Percentiles rank a stretch among this genome's conserved stretches.
Conservation (phyloP, 441 rosid species). For the Brassica balearica region DNA sequence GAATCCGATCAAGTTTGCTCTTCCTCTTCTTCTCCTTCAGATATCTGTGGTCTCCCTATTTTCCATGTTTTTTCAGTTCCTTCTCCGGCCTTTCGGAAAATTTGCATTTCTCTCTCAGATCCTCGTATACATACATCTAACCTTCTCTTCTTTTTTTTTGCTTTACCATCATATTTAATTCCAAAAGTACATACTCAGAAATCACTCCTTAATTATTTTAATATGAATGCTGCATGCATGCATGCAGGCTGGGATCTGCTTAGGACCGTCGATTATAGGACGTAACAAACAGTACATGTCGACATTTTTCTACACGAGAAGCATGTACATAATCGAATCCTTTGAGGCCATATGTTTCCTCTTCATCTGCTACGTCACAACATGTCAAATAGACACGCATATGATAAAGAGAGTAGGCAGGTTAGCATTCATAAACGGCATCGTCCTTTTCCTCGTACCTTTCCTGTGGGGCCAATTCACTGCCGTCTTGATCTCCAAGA, state of each 20-base stretch:
- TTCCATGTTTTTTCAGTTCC: constrained; percentile 31
- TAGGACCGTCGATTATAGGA: constrained; percentile 59
- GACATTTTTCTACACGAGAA: constrained; percentile 38
- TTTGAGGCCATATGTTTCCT: constrained; percentile 49
- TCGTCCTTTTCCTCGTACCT: constrained; percentile 49
- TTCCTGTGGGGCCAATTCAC: constrained; percentile 12
- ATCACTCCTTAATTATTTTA: neutral
- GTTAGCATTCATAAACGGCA: constrained; percentile 51
- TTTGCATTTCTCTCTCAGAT: constrained; percentile 49
- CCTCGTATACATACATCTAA: constrained; percentile 39
- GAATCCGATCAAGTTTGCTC: constrained; percentile 27
- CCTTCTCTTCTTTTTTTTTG: neutral
- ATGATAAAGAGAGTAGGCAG: constrained; percentile 50
- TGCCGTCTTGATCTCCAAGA: constrained; percentile 28
- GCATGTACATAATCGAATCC: constrained; percentile 38
- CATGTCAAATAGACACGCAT: constrained; percentile 45
- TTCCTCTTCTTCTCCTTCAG: constrained; percentile 46
- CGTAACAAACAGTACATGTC: constrained; percentile 16
- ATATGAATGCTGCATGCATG: neutral
- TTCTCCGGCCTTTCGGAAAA: constrained; percentile 49
- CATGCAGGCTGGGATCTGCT: constrained; percentile 54
- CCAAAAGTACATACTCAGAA: neutral
- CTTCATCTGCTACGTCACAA: constrained; percentile 49
- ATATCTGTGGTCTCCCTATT: constrained; percentile 41
- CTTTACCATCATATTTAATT: neutral